Evolutionary conservation across 768 basidiomycete genomes (phyloP).

Genomic region (Daedalea quercina): DNA sequence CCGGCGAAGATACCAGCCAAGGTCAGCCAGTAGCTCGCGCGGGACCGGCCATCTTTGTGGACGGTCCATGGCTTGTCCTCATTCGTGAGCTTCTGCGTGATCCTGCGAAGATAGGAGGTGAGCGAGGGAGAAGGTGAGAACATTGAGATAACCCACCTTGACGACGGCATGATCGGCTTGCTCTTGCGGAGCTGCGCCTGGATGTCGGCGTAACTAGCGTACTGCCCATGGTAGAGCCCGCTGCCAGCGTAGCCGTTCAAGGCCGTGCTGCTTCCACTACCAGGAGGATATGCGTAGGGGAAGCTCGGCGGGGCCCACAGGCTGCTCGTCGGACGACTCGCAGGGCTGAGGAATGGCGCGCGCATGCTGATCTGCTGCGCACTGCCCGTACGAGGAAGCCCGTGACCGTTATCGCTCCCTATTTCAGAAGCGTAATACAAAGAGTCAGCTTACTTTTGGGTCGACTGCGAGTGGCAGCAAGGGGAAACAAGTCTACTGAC

Average conservation of each 20-base stretch:
- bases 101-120: conserved; percentile 28
- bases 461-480: neutral
- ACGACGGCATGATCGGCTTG: conserved; percentile 29
- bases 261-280: conserved; percentile 4
- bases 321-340: conserved; percentile 55
- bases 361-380: conserved; percentile 49
- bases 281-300: conserved; percentile 20
- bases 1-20: conserved; percentile 37
- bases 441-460: neutral
- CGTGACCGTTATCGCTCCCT: conserved; percentile 1
- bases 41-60: conserved; percentile 35
- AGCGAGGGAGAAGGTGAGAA: neutral
- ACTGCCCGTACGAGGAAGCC: conserved; percentile 32
- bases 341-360: conserved; percentile 62
- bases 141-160: conserved; percentile 9
- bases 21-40: conserved; percentile 45
- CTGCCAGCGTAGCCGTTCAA: conserved; percentile 6
- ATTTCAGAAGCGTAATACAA: neutral
- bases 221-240: neutral
- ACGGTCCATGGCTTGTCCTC: conserved; percentile 44
- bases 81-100: conserved; percentile 42
- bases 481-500: neutral
- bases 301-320: conserved; percentile 57
- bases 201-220: conserved; percentile 5
- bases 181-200: conserved; percentile 13